Evolutionary conservation across 2,329 filamentous ascomycete genomes (phyloP).

Genomic region (Curvularia verruculosa): DNA sequence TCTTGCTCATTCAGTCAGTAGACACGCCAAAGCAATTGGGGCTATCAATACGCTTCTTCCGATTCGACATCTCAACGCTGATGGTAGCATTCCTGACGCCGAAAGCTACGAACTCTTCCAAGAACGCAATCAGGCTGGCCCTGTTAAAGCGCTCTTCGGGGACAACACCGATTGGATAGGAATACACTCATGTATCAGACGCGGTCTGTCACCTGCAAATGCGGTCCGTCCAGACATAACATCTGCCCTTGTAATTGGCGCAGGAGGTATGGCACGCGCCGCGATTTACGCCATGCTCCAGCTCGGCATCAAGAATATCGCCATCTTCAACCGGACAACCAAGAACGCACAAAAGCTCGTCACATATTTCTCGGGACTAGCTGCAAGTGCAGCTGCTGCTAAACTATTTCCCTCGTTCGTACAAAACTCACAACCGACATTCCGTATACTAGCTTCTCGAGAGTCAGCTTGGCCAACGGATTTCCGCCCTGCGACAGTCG

Average conservation of each 20-base stretch:
- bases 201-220: constrained; percentile 73
- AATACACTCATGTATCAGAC: constrained; percentile 72
- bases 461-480: constrained; percentile 68
- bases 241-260: constrained; percentile 61
- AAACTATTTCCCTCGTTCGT: constrained; percentile 30
- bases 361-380: constrained; percentile 67
- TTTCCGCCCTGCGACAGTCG: constrained; percentile 70
- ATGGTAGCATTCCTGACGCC: constrained; percentile 63
- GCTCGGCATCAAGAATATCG: constrained; percentile 75
- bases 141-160: constrained; percentile 72
- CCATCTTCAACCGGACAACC: constrained; percentile 72
- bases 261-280: constrained; percentile 76
- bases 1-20: constrained; percentile 68
- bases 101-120: constrained; percentile 58
- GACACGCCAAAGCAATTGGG: constrained; percentile 74
- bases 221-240: constrained; percentile 58
- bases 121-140: constrained; percentile 67
- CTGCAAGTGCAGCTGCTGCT: constrained; percentile 26
- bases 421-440: constrained; percentile 49
- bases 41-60: constrained; percentile 78
- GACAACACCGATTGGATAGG: constrained; percentile 85
- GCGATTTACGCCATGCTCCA: constrained; percentile 81
- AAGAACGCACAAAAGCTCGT: constrained; percentile 70
- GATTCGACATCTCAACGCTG: constrained; percentile 63
- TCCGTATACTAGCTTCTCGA: constrained; percentile 64